These are phyloP conservation scores for Tolypocladium tropicale DNA, from an alignment of 2,329 filamentous ascomycete genomes.

Conservation along the genomic window DNA sequence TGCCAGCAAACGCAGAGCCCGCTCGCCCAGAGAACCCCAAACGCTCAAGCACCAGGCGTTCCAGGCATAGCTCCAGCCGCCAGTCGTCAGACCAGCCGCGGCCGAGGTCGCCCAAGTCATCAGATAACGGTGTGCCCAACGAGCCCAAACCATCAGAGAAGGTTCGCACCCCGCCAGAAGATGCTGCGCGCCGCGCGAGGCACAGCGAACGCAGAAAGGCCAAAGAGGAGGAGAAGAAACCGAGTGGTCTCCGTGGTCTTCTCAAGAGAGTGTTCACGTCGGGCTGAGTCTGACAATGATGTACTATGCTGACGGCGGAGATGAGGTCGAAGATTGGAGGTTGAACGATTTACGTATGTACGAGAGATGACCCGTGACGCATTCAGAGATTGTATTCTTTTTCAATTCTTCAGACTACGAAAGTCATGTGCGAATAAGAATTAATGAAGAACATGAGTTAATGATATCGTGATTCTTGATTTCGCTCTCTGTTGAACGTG, in stretches of 20 bases:
- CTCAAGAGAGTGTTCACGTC: conserved; percentile 27
- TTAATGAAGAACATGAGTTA: background rate
- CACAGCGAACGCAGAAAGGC: conserved; percentile 22
- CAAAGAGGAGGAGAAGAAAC: conserved; percentile 16
- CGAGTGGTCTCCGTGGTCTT: conserved; percentile 21
- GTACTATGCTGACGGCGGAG: background rate
- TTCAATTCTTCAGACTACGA: background rate
- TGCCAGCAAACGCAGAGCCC: conserved; percentile 11
- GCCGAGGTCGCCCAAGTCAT: conserved; percentile 12
- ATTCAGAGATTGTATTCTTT: background rate
- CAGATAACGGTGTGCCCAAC: conserved; percentile 12
- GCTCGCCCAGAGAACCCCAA: conserved; percentile 17
- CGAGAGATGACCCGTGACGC: background rate
- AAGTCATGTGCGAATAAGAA: background rate
- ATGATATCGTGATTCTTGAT: background rate
- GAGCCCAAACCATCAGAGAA: conserved; percentile 14
- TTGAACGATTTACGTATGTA: conserved; percentile 3
- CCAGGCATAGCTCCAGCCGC: conserved; percentile 13
- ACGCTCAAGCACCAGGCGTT: conserved; percentile 16
- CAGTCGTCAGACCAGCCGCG: conserved; percentile 17
- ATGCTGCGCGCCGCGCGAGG: conserved; percentile 22
- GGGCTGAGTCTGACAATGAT: background rate
- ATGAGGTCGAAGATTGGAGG: background rate
- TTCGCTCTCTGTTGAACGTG: background rate
- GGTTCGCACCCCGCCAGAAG: conserved; percentile 13